Percentiles rank a stretch among this genome's conserved stretches.
These are phyloP conservation scores for Solanum hybrid DNA, from an alignment of 305 asterid genomes.

Conservation along the genomic window DNA sequence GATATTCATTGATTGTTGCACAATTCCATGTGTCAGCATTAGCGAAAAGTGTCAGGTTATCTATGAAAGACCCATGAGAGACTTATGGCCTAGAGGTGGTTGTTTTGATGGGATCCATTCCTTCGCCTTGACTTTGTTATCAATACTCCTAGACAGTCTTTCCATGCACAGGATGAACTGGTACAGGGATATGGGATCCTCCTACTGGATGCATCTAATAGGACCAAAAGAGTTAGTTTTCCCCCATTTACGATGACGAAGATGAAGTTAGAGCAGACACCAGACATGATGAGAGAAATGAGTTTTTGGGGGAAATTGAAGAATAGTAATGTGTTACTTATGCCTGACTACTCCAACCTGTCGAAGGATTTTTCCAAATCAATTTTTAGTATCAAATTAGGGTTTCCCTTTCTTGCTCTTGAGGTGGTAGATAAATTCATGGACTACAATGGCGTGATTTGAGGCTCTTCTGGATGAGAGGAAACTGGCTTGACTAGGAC, in stretches of 20 bases:
- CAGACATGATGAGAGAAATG: neutral
- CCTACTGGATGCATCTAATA: too few species aligned
- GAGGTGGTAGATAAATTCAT: neutral
- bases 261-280: too few species aligned
- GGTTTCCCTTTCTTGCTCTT: neutral
- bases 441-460: neutral
- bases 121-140: neutral
- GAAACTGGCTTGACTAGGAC: neutral
- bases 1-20: neutral
- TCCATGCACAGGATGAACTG: neutral
- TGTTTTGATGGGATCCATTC: neutral
- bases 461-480: neutral
- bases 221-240: too few species aligned
- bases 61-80: rapidly evolving
- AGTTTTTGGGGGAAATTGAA: neutral
- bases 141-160: neutral
- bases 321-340: neutral
- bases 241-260: too few species aligned
- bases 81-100: neutral
- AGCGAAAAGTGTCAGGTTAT: neutral
- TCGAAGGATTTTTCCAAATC: neutral
- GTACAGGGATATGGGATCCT: neutral
- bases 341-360: rapidly evolving
- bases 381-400: too few species aligned
- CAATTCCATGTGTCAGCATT: neutral